Conservation (phyloP, 2,329 filamentous ascomycete species). For the Nigrospora osmanthi region DNA sequence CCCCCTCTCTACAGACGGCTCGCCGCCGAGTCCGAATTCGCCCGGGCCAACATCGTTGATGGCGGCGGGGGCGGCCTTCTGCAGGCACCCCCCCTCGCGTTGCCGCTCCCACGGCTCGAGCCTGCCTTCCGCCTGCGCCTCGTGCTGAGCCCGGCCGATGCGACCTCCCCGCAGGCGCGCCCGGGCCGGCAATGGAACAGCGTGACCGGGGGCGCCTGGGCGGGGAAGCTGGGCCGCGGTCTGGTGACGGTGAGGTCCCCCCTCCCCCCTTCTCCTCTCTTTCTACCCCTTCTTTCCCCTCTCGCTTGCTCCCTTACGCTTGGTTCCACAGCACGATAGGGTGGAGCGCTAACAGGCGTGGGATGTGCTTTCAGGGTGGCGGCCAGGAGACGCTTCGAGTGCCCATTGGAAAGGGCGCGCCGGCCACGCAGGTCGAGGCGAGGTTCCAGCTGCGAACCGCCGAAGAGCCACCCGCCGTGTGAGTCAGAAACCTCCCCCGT, state of each 20-base stretch:
- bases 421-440: slow-evolving; percentile 16
- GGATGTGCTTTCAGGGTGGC: slow-evolving; percentile 11
- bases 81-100: slow-evolving; percentile 4
- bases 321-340: too few relatives aligned
- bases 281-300: too few relatives aligned
- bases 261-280: neutral
- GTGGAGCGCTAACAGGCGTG: too few relatives aligned
- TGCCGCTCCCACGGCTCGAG: slow-evolving; percentile 15
- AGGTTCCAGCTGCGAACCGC: slow-evolving; percentile 15
- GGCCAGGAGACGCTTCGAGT: slow-evolving; percentile 18
- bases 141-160: slow-evolving; percentile 14
- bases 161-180: slow-evolving; percentile 14
- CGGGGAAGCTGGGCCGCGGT: slow-evolving; percentile 17
- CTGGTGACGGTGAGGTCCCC: slow-evolving; percentile 13
- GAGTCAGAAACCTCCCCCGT: slow-evolving; percentile 2
- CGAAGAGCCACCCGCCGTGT: slow-evolving; percentile 19
- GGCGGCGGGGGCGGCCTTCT: too few relatives aligned
- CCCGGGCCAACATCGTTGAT: too few relatives aligned
- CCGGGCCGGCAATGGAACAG: slow-evolving; percentile 18
- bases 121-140: slow-evolving; percentile 20
- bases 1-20: too few relatives aligned
- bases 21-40: too few relatives aligned
- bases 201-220: slow-evolving; percentile 17
- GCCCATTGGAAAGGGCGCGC: slow-evolving; percentile 8
- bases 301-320: too few relatives aligned